Conservation (phyloP, 768 basidiomycete species). For the Amanita muscaria region DNA sequence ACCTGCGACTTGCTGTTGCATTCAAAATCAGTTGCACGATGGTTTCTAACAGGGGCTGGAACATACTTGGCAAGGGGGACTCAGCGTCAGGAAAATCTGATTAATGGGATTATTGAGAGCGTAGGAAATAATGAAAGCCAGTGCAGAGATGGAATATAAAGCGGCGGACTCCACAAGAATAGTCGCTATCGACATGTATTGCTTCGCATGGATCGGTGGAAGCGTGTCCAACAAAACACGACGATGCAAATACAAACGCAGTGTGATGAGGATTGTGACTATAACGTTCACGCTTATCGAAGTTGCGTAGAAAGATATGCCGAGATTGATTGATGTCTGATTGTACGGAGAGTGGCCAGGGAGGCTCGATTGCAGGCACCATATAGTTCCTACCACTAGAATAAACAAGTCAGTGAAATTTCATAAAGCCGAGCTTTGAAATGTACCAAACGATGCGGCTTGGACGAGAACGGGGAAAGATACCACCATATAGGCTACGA, state of each 20-base stretch:
- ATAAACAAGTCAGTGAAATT: not conserved
- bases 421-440: not conserved
- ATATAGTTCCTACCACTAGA: not conserved
- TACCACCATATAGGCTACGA: not conserved
- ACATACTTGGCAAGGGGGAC: not conserved
- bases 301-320: not conserved
- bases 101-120: conserved; percentile 23
- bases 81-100: conserved; percentile 20
- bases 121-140: conserved; percentile 25
- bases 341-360: conserved; percentile 11
- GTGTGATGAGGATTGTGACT: conserved; percentile 23
- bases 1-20: no score
- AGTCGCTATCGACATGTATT: conserved; percentile 22
- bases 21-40: not conserved
- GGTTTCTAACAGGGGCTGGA: not conserved
- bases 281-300: conserved; percentile 7
- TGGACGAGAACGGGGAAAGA: not conserved
- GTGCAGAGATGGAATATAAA: conserved; percentile 22
- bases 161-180: conserved; percentile 30
- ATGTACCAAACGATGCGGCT: not conserved
- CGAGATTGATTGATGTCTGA: not conserved
- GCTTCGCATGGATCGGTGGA: conserved; percentile 15
- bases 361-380: not conserved
- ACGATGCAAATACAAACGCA: conserved; percentile 22
- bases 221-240: conserved; percentile 17